A percentile compares a stretch with the other conserved stretches of the same genome.
phyloP scores from a whole-genome alignment of 805 yeast genomes.

The Candida oleophila region DNA sequence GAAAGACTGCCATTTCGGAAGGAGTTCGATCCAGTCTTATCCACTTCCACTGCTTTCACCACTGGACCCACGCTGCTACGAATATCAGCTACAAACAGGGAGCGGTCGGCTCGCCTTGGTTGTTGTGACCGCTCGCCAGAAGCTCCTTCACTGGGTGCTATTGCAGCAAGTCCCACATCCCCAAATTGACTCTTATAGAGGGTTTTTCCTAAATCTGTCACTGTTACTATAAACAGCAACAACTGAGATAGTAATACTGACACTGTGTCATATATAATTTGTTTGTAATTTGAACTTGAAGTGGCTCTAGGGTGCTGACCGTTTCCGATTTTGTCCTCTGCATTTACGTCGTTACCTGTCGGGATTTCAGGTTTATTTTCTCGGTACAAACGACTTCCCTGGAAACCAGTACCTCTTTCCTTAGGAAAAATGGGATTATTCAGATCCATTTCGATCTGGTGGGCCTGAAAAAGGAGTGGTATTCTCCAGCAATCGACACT shows the following conservation, averaged over 20 bases:
- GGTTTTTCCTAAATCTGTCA: not conserved
- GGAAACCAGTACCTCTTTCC: not conserved
- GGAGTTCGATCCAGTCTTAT: too few relatives aligned
- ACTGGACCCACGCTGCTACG: too few relatives aligned
- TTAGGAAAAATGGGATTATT: not conserved
- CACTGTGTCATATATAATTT: not conserved
- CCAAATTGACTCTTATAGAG: not conserved
- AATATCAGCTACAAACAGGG: too few relatives aligned
- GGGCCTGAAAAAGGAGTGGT: too few relatives aligned
- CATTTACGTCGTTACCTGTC: not conserved
- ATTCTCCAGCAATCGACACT: too few relatives aligned
- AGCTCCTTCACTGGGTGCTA: not conserved
- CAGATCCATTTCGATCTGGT: not conserved
- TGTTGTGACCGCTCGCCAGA: too few relatives aligned
- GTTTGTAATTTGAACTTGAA: not conserved
- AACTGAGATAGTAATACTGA: not conserved
- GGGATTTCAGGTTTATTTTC: not conserved
- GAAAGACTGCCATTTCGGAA: not conserved
- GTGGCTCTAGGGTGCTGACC: not conserved
- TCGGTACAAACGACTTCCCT: not conserved
- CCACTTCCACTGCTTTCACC: too few relatives aligned
- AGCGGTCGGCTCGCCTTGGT: too few relatives aligned
- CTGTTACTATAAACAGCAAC: not conserved
- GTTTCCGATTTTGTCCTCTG: not conserved
- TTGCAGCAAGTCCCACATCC: not conserved